These are phyloP conservation scores for Sinapis alba DNA, from an alignment of 441 rosid species.

Conservation along the genomic window DNA sequence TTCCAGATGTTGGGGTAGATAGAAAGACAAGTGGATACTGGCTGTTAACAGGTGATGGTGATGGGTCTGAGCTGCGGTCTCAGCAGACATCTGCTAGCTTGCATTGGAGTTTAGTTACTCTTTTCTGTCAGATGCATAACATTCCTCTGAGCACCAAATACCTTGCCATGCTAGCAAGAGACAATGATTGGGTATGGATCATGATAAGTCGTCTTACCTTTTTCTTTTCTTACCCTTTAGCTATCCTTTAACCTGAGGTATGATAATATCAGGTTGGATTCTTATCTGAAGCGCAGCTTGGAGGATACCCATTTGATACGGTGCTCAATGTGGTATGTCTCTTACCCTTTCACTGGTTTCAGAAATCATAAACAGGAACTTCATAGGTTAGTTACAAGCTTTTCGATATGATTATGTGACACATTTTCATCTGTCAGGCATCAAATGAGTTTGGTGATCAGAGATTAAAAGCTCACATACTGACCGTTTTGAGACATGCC, in stretches of 20 bases:
- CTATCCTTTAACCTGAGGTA: constrained; percentile 44
- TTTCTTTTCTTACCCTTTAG: constrained; percentile 19
- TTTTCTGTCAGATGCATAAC: constrained; percentile 93
- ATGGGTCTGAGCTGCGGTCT: constrained; percentile 86
- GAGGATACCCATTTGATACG: constrained; percentile 88
- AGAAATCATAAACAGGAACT: constrained; percentile 17
- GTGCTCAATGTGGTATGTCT: constrained; percentile 81
- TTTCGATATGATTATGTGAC: constrained; percentile 25
- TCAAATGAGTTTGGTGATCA: constrained; percentile 87
- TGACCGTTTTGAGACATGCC: constrained; percentile 86
- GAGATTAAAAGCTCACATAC: constrained; percentile 86
- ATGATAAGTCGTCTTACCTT: constrained; percentile 34
- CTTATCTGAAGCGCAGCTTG: constrained; percentile 94
- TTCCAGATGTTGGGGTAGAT: constrained; percentile 59
- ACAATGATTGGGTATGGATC: constrained; percentile 94
- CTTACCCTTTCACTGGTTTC: constrained; percentile 26
- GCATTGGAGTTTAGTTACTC: constrained; percentile 90
- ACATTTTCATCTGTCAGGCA: constrained; percentile 61
- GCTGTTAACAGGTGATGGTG: constrained; percentile 88
- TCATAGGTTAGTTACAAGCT: constrained; percentile 14
- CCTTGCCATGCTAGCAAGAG: constrained; percentile 91
- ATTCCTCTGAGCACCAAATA: constrained; percentile 94
- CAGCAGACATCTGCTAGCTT: constrained; percentile 92
- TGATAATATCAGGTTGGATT: constrained; percentile 79
- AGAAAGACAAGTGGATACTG: constrained; percentile 94